Evolutionary conservation across 2,329 filamentous ascomycete species (phyloP).

Genomic region (Colletotrichum graminicola): DNA sequence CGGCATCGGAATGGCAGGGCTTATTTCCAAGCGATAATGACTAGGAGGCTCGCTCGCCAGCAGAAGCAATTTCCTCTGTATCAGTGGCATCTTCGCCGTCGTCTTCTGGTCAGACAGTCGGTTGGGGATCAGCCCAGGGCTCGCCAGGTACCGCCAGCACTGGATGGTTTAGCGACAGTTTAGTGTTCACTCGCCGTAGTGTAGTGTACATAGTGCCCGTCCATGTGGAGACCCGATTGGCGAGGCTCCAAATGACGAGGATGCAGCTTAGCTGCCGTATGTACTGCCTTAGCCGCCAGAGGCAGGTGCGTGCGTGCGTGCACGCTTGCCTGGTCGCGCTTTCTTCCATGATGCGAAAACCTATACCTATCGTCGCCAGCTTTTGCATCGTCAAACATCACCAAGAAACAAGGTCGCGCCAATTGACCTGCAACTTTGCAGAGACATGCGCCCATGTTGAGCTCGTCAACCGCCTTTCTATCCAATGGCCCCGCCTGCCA

Average conservation of each 20-base stretch:
- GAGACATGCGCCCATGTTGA: constrained; percentile 38
- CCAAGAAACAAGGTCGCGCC: background rate
- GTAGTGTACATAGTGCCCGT: constrained; percentile 4
- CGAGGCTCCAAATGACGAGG: constrained; percentile 33
- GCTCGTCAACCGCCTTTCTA: background rate
- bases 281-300: constrained; percentile 11
- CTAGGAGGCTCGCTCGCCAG: no score
- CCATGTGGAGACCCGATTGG: constrained; percentile 30
- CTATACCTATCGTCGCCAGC: background rate
- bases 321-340: background rate
- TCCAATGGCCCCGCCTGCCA: constrained; percentile 69
- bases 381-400: constrained; percentile 24
- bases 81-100: no score
- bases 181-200: constrained; percentile 14
- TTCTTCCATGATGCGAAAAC: background rate
- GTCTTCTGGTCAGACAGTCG: background rate
- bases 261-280: background rate
- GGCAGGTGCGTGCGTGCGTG: constrained; percentile 9
- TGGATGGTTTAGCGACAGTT: constrained; percentile 13
- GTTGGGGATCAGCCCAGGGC: background rate
- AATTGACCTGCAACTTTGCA: constrained; percentile 12
- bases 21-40: no score
- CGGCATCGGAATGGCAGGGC: no score
- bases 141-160: constrained; percentile 12
- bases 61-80: no score